phyloP scores from a whole-genome alignment of 2,329 filamentous ascomycete species.

The Beauveria brongniartii region DNA sequence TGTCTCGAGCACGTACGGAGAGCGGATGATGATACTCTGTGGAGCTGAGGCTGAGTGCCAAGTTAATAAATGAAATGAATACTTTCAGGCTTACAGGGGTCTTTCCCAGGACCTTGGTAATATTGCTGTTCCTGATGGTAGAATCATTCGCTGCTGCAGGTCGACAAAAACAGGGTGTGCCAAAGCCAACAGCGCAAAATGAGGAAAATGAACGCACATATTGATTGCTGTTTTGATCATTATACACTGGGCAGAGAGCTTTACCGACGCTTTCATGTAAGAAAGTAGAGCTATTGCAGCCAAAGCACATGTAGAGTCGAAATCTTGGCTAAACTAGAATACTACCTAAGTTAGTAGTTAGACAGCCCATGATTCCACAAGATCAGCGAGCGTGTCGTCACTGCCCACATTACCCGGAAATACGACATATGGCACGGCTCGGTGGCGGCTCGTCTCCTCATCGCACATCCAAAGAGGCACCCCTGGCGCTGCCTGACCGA shows the following conservation, averaged over 20 bases:
- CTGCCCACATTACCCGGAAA: constrained; percentile 51
- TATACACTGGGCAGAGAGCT: not conserved
- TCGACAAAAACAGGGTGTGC: too few relatives aligned
- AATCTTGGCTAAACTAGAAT: not conserved
- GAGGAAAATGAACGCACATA: too few relatives aligned
- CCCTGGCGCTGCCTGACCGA: constrained; percentile 48
- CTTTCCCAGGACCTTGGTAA: not conserved
- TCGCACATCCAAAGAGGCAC: constrained; percentile 51
- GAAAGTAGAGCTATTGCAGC: not conserved
- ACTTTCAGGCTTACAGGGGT: not conserved
- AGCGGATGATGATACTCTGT: constrained; percentile 15
- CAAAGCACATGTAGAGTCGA: not conserved
- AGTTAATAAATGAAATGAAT: not conserved
- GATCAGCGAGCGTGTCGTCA: constrained; percentile 36
- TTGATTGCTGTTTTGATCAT: not conserved
- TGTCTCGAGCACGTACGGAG: constrained; percentile 37
- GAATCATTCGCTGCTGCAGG: not conserved
- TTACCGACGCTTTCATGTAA: not conserved
- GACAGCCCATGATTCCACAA: constrained; percentile 26
- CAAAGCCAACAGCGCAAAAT: too few relatives aligned
- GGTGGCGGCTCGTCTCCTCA: constrained; percentile 39
- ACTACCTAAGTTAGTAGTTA: not conserved
- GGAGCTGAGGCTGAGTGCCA: not conserved
- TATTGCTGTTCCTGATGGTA: not conserved
- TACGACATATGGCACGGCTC: constrained; percentile 46